A percentile compares a stretch with the other conserved stretches of the same genome.
Evolutionary conservation across 2,329 filamentous ascomycete species (phyloP).

Genomic region (Fusarium veterinarium): DNA sequence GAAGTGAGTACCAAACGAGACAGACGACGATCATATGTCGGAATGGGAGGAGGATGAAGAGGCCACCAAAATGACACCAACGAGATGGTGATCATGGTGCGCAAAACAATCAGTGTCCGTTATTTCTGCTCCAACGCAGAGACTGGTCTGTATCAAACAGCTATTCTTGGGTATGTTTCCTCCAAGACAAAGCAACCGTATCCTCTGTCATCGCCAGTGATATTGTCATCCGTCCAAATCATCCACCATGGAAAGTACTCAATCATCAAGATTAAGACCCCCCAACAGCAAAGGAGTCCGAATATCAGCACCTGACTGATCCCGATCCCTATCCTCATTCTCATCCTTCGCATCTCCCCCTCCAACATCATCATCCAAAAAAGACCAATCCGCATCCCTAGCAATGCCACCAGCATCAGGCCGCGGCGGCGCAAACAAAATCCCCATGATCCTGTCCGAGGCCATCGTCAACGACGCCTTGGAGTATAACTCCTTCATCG

Average conservation of each 20-base stretch:
- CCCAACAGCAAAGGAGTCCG: background rate
- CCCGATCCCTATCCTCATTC: background rate
- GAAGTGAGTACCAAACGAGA: background rate
- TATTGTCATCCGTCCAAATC: background rate
- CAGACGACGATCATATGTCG: rapidly evolving
- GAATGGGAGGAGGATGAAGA: background rate
- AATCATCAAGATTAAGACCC: background rate
- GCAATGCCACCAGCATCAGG: background rate
- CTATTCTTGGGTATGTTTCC: background rate
- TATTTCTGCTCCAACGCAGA: background rate
- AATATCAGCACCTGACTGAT: background rate
- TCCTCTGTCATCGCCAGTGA: background rate
- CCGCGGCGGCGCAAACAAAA: slow-evolving; percentile 17
- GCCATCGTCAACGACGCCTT: background rate
- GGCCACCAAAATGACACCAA: background rate
- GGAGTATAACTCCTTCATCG: background rate
- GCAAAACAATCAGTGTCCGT: background rate
- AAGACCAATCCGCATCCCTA: slow-evolving; percentile 14
- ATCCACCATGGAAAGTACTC: background rate
- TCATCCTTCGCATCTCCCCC: background rate
- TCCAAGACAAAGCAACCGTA: background rate
- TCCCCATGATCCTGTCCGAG: slow-evolving; percentile 1
- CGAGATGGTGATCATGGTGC: too few species aligned
- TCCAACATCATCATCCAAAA: background rate
- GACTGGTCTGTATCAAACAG: background rate